Percentiles rank a stretch among this genome's conserved stretches.
These are phyloP conservation scores for Articulospora tetracladia DNA, from an alignment of 495 filamentous ascomycete species.

Conservation along the genomic window DNA sequence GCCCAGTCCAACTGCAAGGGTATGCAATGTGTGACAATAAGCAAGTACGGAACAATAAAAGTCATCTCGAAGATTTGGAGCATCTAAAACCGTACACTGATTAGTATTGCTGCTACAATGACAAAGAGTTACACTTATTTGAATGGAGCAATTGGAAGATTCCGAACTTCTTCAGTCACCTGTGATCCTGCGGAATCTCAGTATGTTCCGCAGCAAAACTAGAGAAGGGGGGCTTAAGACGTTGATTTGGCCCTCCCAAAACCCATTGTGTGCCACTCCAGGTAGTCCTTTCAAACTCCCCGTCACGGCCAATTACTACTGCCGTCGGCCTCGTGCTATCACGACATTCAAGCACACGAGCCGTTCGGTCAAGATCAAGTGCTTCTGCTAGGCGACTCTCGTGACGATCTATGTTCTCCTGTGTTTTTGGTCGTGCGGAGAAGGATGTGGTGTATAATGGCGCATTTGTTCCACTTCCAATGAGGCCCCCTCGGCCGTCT, in stretches of 20 bases:
- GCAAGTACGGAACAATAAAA: conserved; percentile 93
- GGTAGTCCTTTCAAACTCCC: not conserved
- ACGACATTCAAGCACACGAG: conserved; percentile 50
- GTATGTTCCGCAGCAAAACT: not conserved
- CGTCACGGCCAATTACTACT: too few relatives aligned
- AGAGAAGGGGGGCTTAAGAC: not conserved
- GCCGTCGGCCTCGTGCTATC: not conserved
- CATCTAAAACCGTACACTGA: conserved; percentile 67
- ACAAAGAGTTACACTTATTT: conserved; percentile 49
- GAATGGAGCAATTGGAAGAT: conserved; percentile 70
- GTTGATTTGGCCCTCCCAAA: not conserved
- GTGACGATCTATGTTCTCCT: conserved; percentile 62
- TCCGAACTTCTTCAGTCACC: conserved; percentile 23
- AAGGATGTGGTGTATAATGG: conserved; percentile 71
- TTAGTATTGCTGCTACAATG: not conserved
- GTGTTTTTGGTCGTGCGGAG: conserved; percentile 39
- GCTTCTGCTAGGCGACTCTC: conserved; percentile 77
- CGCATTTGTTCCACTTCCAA: conserved; percentile 70
- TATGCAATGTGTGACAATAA: conserved; percentile 68
- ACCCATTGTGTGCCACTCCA: conserved; percentile 15
- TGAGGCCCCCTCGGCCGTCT: conserved; percentile 57
- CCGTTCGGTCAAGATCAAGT: conserved; percentile 70
- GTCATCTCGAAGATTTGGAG: conserved; percentile 83
- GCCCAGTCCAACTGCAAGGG: conserved; percentile 79
- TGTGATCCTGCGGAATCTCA: conserved; percentile 9